Conservation (phyloP, 1,284 basidiomycete species). For the Moesziomyces sp. region DNA sequence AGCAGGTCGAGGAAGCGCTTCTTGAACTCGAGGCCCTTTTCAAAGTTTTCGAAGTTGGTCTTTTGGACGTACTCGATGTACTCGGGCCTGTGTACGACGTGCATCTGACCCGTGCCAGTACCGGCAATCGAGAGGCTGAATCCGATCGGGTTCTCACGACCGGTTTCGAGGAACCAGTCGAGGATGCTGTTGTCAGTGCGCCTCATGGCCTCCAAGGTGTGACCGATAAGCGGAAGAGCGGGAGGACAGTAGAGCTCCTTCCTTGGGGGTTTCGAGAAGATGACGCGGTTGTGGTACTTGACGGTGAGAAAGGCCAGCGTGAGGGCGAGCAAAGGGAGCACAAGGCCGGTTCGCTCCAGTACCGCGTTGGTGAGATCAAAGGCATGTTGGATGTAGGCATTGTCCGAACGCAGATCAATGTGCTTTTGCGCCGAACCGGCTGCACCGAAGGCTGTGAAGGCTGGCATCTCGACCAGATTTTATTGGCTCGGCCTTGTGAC, state of each 20-base stretch:
- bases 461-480: constrained; percentile 12
- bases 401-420: constrained; percentile 30
- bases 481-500: neutral
- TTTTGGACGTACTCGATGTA: constrained; percentile 65
- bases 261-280: constrained; percentile 28
- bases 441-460: constrained; percentile 22
- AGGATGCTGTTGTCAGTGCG: constrained; percentile 9
- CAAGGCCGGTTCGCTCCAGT: constrained; percentile 17
- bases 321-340: constrained; percentile 23
- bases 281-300: constrained; percentile 43
- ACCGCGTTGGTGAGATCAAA: constrained; percentile 17
- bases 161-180: constrained; percentile 23
- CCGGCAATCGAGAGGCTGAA: constrained; percentile 22
- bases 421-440: constrained; percentile 16
- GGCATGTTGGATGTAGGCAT: constrained; percentile 17
- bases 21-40: constrained; percentile 50
- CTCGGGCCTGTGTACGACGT: constrained; percentile 45
- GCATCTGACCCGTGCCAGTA: constrained; percentile 34
- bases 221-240: constrained; percentile 39
- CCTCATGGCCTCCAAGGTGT: constrained; percentile 25
- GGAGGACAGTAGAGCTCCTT: constrained; percentile 33
- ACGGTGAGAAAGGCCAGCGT: constrained; percentile 21
- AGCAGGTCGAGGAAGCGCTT: constrained; percentile 49
- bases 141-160: constrained; percentile 24
- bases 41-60: constrained; percentile 64